Evolutionary conservation across 306 rosid genomes (phyloP), one percentile per base, ranked within the genome.

Genomic region (Lathyrus sativus): DNA sequence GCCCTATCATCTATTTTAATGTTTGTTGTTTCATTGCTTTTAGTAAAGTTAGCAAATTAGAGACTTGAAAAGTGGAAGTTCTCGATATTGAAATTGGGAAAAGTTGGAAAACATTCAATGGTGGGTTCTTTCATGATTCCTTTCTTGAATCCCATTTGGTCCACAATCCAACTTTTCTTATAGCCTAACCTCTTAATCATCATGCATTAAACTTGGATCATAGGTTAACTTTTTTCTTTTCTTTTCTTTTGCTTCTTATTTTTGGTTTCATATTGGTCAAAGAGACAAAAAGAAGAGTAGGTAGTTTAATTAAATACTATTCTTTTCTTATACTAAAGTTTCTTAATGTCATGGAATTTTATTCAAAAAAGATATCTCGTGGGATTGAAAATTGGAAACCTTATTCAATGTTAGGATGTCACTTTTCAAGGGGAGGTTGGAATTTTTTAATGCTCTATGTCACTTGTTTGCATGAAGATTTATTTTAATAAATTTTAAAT

Each of bases 11-110:
- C 9, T 53, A 67, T 41, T 63, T 63, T 48, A 2, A 74, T 74
- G 69, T 77, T 76, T 66, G 78, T 71, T 76, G 72, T 24, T 17
- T n/a, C 77, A 77, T 80, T 79, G 84, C 95, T 92, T 89, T 88
- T 81, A 57, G 82, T 78, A 89, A 87, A 87, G 85, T 78, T 67
- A 53, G 71, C 56, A 83, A 85, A 86, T 86, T 76, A 51, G 88
- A 67, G 92, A 80, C 77, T 80, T 85, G 85, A 86, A 91, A 82
- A 80, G 82, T 69, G 79, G 77, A 79, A 77, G 78, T 17, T 78
- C 76, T 49, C 51, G 66, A 79, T 77, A 64, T 92, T 81, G 95
- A 89, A 86, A 88, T 89, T 85, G 80, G 93, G 75, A 75, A 92
- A 91, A 85, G 84, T n/a, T 78, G 41, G 38, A 58, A 73, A 67